These are phyloP conservation scores for Syzygium oleosum DNA, from an alignment of 345 rosid species.

Conservation along the genomic window DNA sequence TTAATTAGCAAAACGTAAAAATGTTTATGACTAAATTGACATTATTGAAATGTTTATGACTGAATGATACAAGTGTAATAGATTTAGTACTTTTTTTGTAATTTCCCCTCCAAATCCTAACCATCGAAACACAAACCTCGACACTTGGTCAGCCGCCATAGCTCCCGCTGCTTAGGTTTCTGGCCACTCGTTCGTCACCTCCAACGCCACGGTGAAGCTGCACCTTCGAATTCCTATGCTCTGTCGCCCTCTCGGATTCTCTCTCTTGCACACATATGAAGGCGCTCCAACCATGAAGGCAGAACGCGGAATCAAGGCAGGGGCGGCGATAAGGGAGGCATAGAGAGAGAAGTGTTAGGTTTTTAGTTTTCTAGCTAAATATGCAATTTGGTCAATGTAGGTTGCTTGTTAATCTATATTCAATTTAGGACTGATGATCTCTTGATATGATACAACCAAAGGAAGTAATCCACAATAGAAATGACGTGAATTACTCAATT, in stretches of 20 bases:
- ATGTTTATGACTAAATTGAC: too few species aligned
- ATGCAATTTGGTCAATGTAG: background rate
- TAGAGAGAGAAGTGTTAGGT: background rate
- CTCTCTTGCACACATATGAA: background rate
- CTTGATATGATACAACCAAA: background rate
- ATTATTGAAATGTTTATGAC: too few species aligned
- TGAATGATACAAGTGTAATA: too few species aligned
- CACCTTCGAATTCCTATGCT: background rate
- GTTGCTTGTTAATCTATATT: background rate
- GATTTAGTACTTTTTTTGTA: too few species aligned
- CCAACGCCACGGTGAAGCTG: background rate
- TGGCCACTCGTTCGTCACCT: background rate
- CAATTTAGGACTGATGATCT: background rate
- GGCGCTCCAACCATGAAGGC: background rate
- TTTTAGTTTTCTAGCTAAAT: background rate
- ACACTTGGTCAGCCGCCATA: background rate
- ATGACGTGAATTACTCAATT: background rate
- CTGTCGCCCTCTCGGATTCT: background rate
- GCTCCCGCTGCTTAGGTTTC: background rate
- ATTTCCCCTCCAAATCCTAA: background rate
- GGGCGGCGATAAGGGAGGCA: background rate
- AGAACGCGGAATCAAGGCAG: background rate
- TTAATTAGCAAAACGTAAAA: too few species aligned
- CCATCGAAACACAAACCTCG: background rate
- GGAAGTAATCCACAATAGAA: background rate